A percentile compares a stretch with the other conserved stretches of the same genome.
Evolutionary conservation across 768 basidiomycete genomes (phyloP).

Genomic region (Tulasnella calospora): DNA sequence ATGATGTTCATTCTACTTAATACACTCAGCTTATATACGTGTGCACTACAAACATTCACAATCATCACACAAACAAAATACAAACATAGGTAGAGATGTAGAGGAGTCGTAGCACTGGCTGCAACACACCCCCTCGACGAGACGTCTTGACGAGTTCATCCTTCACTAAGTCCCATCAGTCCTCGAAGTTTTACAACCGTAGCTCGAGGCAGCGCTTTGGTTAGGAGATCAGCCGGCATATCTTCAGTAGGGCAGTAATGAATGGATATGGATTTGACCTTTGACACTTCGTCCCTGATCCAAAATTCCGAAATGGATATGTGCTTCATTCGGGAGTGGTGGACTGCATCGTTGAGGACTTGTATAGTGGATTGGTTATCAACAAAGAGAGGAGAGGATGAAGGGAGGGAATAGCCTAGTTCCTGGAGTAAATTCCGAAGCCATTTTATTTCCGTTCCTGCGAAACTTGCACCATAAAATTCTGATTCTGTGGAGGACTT

Average conservation of each 20-base stretch:
- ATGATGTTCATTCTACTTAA: too few species aligned
- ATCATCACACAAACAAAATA: too few species aligned
- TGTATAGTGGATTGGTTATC: too few species aligned
- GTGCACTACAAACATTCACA: too few species aligned
- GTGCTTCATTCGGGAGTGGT: slow-evolving; percentile 20
- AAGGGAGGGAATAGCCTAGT: neutral
- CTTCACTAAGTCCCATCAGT: slow-evolving; percentile 4
- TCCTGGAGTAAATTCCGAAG: slow-evolving; percentile 18
- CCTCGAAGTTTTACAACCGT: neutral
- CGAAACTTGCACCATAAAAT: too few species aligned
- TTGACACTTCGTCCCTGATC: slow-evolving; percentile 7
- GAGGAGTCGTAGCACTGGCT: too few species aligned
- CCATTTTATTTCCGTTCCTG: too few species aligned
- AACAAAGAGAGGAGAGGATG: slow-evolving; percentile 5
- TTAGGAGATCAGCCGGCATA: slow-evolving; percentile 23
- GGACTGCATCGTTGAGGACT: slow-evolving; percentile 12
- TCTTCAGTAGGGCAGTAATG: neutral
- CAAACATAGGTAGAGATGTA: too few species aligned
- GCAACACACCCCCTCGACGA: too few species aligned
- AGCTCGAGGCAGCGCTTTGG: neutral
- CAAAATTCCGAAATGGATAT: slow-evolving; percentile 1
- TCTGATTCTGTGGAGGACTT: slow-evolving; percentile 36
- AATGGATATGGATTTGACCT: neutral
- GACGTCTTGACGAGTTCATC: too few species aligned
- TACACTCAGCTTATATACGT: too few species aligned